These are phyloP conservation scores for Wickerhamomyces bovis DNA, from an alignment of 805 yeast genomes.

Conservation along the genomic window DNA sequence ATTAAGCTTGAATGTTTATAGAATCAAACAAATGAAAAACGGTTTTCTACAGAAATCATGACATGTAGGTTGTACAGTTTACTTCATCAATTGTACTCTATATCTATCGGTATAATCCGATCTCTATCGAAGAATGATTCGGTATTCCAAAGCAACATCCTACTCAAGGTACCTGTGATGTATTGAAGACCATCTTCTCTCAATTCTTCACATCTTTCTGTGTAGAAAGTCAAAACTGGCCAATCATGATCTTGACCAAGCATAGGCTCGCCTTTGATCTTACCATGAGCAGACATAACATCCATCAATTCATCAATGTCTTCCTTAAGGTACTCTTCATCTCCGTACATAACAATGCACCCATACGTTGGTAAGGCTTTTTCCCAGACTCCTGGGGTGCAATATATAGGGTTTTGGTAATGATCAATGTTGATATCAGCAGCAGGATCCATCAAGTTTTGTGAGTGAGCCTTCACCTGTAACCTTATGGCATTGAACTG, in stretches of 20 bases:
- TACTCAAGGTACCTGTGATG: conserved; percentile 34
- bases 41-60: not conserved
- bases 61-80: not conserved
- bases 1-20: not conserved
- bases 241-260: conserved; percentile 39
- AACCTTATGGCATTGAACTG: not conserved
- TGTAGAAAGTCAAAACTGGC: conserved; percentile 37
- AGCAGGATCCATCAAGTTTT: not conserved
- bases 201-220: conserved; percentile 37
- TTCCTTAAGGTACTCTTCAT: conserved; percentile 32
- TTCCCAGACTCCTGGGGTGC: conserved; percentile 33
- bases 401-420: conserved; percentile 26
- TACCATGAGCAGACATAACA: conserved; percentile 22
- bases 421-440: conserved; percentile 3
- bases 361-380: conserved; percentile 38
- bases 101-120: conserved; percentile 2
- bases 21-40: no score
- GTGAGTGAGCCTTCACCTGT: not conserved
- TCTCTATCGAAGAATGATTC: conserved; percentile 21
- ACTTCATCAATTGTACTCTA: not conserved
- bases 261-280: conserved; percentile 29
- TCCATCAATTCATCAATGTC: conserved; percentile 32
- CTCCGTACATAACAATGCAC: conserved; percentile 36
- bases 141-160: conserved; percentile 39
- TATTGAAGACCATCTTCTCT: conserved; percentile 37